Percentiles rank a stretch among this genome's conserved stretches.
Evolutionary conservation across 495 filamentous ascomycete genomes (phyloP).

Genomic region (Neurospora sp.): DNA sequence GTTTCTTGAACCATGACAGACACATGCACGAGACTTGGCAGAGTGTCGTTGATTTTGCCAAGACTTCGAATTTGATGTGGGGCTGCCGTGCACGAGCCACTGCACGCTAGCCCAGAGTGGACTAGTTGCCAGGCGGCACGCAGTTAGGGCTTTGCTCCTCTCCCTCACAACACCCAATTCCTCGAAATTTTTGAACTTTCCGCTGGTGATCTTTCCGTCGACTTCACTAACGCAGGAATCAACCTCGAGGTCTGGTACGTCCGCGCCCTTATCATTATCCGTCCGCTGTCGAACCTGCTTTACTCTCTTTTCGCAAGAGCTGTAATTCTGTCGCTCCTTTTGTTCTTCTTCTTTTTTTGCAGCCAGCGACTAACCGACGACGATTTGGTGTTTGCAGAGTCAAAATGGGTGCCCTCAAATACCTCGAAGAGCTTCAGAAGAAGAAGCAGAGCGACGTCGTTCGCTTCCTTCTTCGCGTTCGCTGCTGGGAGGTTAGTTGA

Average conservation of each 20-base stretch:
- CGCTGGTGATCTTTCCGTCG: constrained; percentile 15
- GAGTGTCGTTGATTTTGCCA: not conserved
- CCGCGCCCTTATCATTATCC: constrained; percentile 1
- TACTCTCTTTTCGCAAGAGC: not conserved
- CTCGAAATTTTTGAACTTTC: constrained; percentile 16
- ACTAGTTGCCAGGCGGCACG: constrained; percentile 5
- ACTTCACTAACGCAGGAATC: constrained; percentile 25
- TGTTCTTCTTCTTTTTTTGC: not conserved
- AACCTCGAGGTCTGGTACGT: constrained; percentile 14
- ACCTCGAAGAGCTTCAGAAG: constrained; percentile 99
- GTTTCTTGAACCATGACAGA: not conserved
- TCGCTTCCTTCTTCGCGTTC: constrained; percentile 97
- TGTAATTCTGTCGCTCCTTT: not conserved
- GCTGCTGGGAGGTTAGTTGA: constrained; percentile 99
- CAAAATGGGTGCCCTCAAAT: constrained; percentile 92
- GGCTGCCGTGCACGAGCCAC: constrained; percentile 3
- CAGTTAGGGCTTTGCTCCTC: constrained; percentile 22
- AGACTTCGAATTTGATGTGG: constrained; percentile 3
- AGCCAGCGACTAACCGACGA: not conserved
- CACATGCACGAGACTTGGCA: not conserved
- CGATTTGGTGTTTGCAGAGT: constrained; percentile 15
- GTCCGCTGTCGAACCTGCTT: not conserved
- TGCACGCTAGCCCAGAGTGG: not conserved
- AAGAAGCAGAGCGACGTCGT: constrained; percentile 99
- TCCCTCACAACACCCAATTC: constrained; percentile 16